Evolutionary conservation across 768 basidiomycete species (phyloP).

Genomic region (Arthromyces matolae): DNA sequence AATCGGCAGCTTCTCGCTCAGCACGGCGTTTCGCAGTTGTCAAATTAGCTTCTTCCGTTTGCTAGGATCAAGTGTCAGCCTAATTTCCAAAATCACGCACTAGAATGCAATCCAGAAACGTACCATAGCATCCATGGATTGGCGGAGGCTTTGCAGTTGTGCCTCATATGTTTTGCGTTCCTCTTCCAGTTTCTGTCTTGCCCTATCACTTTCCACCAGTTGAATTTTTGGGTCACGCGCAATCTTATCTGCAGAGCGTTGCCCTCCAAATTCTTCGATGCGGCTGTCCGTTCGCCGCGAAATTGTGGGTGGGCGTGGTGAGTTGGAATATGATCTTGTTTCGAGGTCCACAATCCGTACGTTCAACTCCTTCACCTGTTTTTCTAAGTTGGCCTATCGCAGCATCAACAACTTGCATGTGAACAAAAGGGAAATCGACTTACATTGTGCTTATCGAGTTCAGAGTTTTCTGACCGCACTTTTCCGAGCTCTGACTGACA

Average conservation of each 20-base stretch:
- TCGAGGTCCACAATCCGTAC: slow-evolving; percentile 81
- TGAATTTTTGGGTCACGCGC: slow-evolving; percentile 52
- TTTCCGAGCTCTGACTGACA: slow-evolving; percentile 74
- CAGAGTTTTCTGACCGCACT: slow-evolving; percentile 76
- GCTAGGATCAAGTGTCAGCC: slow-evolving; percentile 36
- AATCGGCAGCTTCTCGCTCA: slow-evolving; percentile 72
- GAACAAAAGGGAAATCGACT: slow-evolving; percentile 11
- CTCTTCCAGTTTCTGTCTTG: slow-evolving; percentile 59
- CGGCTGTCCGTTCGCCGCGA: slow-evolving; percentile 63
- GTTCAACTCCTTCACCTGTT: slow-evolving; percentile 81
- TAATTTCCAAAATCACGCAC: background rate
- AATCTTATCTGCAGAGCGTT: slow-evolving; percentile 30
- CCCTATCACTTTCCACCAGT: slow-evolving; percentile 58
- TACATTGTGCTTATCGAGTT: slow-evolving; percentile 76
- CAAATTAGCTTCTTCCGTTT: slow-evolving; percentile 65
- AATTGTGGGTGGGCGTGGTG: slow-evolving; percentile 52
- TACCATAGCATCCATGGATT: slow-evolving; percentile 61
- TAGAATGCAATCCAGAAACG: slow-evolving; percentile 21
- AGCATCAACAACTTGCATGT: slow-evolving; percentile 3
- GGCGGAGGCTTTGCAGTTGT: slow-evolving; percentile 54
- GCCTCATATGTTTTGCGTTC: slow-evolving; percentile 58
- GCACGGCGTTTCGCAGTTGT: slow-evolving; percentile 71
- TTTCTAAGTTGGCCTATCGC: slow-evolving; percentile 72
- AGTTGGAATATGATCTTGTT: slow-evolving; percentile 66
- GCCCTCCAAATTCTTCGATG: slow-evolving; percentile 67